These are phyloP conservation scores for Besnoitia besnoiti DNA, from an alignment of 169 alveolate genomes.

Conservation along the genomic window DNA sequence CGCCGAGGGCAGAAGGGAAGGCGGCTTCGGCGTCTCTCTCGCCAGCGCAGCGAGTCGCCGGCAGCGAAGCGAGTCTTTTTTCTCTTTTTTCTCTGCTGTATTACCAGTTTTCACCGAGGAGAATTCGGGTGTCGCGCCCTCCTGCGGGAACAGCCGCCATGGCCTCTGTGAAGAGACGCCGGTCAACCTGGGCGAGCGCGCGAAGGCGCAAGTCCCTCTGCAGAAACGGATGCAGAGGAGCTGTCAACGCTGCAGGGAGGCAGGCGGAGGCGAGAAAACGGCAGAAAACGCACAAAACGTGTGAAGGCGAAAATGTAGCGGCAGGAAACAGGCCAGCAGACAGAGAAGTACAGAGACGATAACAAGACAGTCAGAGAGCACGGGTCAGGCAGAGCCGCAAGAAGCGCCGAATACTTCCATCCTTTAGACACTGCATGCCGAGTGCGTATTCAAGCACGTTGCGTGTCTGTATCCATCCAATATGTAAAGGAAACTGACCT, in stretches of 20 bases:
- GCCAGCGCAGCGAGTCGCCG: no score
- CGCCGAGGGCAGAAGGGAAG: no score
- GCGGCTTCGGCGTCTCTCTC: no score
- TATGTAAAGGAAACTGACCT: not conserved
- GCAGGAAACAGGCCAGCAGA: not conserved
- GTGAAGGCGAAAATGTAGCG: not conserved
- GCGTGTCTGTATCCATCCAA: no score
- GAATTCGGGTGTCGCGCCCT: not conserved
- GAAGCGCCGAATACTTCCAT: not conserved
- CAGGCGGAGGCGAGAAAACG: not conserved
- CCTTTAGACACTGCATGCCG: not conserved
- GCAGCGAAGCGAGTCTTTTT: not conserved
- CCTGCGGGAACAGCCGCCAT: not conserved
- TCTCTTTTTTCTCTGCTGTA: not conserved
- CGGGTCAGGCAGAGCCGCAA: not conserved
- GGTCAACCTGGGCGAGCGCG: not conserved
- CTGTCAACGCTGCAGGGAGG: not conserved
- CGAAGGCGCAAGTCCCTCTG: not conserved
- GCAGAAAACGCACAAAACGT: not conserved
- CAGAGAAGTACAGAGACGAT: not conserved
- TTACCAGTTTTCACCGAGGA: not conserved
- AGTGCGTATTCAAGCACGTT: not conserved
- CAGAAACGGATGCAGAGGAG: not conserved
- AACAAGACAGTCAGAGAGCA: not conserved
- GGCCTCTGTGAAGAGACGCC: not conserved